These are phyloP conservation scores for Penicillium paxilli DNA, from an alignment of 495 filamentous ascomycete genomes.

Conservation along the genomic window DNA sequence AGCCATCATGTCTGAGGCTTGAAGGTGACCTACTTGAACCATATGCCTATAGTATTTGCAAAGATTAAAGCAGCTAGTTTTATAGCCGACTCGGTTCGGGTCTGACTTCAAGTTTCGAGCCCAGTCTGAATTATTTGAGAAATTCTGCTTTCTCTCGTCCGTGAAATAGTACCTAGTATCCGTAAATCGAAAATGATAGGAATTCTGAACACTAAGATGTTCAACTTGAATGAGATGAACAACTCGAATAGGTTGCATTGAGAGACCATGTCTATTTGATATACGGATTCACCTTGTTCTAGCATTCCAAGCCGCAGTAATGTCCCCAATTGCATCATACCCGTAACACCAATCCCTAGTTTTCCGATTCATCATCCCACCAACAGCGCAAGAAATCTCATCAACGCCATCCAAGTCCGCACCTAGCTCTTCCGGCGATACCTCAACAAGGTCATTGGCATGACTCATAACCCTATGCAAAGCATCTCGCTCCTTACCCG, in stretches of 20 bases:
- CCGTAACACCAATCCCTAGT: slow-evolving; percentile 7
- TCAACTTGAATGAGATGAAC: too few species aligned
- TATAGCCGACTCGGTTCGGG: too few species aligned
- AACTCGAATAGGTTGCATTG: too few species aligned
- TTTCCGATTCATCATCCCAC: slow-evolving; percentile 1
- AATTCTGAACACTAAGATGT: too few species aligned
- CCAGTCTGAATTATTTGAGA: too few species aligned
- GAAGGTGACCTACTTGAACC: neutral
- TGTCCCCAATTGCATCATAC: slow-evolving; percentile 1
- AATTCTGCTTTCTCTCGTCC: too few species aligned
- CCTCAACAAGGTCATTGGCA: neutral
- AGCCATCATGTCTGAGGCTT: neutral
- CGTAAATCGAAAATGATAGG: too few species aligned
- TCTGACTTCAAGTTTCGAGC: too few species aligned
- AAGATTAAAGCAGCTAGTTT: too few species aligned
- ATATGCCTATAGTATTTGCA: too few species aligned
- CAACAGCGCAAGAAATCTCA: neutral
- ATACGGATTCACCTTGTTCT: neutral
- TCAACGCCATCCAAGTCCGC: neutral
- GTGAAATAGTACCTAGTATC: too few species aligned
- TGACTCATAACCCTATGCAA: neutral
- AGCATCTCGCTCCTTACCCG: neutral
- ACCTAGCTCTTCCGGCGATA: neutral
- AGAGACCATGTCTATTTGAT: too few species aligned
- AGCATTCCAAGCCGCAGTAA: neutral